Evolutionary conservation across 2,329 filamentous ascomycete species (phyloP).

Genomic region (Helotiales sp.): DNA sequence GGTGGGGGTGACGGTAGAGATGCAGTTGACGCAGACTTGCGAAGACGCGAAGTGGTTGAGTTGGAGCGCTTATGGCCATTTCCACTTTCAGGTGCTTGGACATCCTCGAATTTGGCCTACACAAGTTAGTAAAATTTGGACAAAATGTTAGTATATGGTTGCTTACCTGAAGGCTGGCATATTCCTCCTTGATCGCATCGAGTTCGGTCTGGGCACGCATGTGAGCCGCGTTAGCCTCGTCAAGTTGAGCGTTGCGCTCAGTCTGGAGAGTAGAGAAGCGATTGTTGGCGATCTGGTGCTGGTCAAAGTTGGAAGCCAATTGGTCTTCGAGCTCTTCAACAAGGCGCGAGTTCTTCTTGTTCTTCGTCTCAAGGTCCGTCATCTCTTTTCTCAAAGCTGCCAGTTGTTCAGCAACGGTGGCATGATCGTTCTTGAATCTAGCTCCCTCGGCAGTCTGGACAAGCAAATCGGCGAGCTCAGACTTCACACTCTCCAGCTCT

Average conservation of each 20-base stretch:
- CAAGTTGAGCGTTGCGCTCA: constrained; percentile 75
- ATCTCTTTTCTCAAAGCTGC: constrained; percentile 70
- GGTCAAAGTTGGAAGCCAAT: constrained; percentile 91
- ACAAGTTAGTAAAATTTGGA: constrained; percentile 25
- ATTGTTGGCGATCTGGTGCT: constrained; percentile 84
- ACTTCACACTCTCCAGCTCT: constrained; percentile 66
- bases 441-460: constrained; percentile 52
- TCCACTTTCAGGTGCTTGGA: constrained; percentile 46
- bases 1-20: constrained; percentile 93
- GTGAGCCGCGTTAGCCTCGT: constrained; percentile 74
- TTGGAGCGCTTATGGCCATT: constrained; percentile 57
- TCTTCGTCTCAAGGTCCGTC: constrained; percentile 65
- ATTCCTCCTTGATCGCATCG: constrained; percentile 69
- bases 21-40: constrained; percentile 81
- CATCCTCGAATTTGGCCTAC: constrained; percentile 66
- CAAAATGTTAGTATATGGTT: constrained; percentile 21
- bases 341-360: constrained; percentile 88
- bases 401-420: constrained; percentile 60
- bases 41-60: constrained; percentile 56
- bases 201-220: constrained; percentile 69
- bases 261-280: constrained; percentile 81
- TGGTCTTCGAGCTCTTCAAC: constrained; percentile 98
- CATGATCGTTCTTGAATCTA: constrained; percentile 50
- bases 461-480: constrained; percentile 58
- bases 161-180: constrained; percentile 69